These are phyloP conservation scores for Metarhizium humberi DNA, from an alignment of 2,329 filamentous ascomycete genomes.

Conservation along the genomic window DNA sequence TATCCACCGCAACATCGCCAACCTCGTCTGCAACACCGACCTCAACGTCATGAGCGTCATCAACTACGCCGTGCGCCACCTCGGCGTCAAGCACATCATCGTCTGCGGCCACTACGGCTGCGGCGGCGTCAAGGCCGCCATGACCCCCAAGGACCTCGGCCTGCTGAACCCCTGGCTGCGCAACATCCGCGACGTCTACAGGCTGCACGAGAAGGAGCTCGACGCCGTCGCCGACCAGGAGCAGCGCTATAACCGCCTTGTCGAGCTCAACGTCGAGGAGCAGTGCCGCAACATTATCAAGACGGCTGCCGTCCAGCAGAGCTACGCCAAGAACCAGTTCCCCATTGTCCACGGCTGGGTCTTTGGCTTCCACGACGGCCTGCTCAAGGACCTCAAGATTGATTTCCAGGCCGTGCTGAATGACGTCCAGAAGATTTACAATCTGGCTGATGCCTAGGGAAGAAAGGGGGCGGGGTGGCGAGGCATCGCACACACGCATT, in stretches of 20 bases:
- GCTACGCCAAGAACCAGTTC: constrained; percentile 51
- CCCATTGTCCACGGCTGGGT: constrained; percentile 68
- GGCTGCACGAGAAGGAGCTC: constrained; percentile 61
- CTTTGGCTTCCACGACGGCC: constrained; percentile 58
- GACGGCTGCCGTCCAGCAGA: constrained; percentile 71
- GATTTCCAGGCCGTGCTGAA: constrained; percentile 47
- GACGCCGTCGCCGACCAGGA: constrained; percentile 50
- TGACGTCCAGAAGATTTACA: constrained; percentile 57
- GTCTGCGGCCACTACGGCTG: constrained; percentile 75
- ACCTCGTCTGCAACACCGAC: constrained; percentile 72
- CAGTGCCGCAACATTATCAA: constrained; percentile 72
- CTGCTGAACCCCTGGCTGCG: constrained; percentile 66
- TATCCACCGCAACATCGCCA: constrained; percentile 91
- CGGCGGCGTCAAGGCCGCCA: constrained; percentile 66
- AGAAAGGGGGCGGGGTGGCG: too few relatives aligned
- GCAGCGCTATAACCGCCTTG: constrained; percentile 58
- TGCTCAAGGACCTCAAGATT: constrained; percentile 56
- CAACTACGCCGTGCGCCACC: constrained; percentile 74
- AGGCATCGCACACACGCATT: too few relatives aligned
- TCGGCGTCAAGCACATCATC: constrained; percentile 73
- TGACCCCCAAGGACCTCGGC: constrained; percentile 61
- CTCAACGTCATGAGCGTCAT: constrained; percentile 74
- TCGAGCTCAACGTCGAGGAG: constrained; percentile 75
- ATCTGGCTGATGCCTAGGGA: constrained; percentile 29
- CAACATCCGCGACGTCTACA: constrained; percentile 67